phyloP scores from a whole-genome alignment of 2,329 filamentous ascomycete species.

The Alternaria conjuncta region DNA sequence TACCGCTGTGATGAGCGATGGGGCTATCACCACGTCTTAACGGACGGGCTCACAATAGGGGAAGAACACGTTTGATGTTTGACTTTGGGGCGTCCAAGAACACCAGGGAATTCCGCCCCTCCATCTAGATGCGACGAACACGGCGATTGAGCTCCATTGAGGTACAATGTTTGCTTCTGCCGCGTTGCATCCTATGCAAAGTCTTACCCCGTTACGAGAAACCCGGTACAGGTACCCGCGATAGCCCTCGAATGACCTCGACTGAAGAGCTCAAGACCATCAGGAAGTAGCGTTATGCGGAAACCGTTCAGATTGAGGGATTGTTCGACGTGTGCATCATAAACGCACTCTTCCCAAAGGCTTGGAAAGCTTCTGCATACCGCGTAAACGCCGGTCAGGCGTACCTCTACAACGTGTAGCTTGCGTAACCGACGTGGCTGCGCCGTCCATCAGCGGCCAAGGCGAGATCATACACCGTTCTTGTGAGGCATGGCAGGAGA shows the following conservation, averaged over 20 bases:
- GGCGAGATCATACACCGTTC: background rate
- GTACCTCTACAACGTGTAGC: background rate
- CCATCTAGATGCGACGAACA: background rate
- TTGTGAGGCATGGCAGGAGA: background rate
- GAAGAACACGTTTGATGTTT: background rate
- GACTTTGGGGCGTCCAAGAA: background rate
- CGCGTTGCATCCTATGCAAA: background rate
- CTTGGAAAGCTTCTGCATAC: background rate
- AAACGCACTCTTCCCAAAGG: background rate
- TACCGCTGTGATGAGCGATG: background rate
- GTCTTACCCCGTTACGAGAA: background rate
- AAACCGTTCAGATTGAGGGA: too few species aligned
- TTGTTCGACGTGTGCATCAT: background rate
- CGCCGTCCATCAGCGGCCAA: background rate
- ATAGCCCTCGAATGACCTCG: background rate
- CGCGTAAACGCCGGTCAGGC: background rate
- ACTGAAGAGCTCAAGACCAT: background rate
- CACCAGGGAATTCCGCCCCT: background rate
- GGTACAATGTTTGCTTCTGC: background rate
- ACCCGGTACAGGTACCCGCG: background rate
- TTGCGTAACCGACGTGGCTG: background rate
- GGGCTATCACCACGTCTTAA: background rate
- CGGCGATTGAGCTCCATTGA: background rate
- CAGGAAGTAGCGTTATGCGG: background rate
- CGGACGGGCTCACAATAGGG: background rate